Evolutionary conservation across 2,329 filamentous ascomycete genomes (phyloP).

Genomic region (Saccharata proteae): DNA sequence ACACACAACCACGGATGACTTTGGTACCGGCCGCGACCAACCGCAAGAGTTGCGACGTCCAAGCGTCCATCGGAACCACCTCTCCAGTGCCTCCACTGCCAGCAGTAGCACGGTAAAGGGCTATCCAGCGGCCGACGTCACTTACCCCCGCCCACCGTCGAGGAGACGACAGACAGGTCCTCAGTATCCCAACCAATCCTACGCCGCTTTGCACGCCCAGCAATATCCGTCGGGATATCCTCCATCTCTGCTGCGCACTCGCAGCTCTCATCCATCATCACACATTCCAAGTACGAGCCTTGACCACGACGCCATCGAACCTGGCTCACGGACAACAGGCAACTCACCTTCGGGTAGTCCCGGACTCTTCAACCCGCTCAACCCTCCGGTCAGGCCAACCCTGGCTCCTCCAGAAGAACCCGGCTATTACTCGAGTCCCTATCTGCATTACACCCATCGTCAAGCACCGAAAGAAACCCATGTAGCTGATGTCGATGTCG

Average conservation of each 20-base stretch:
- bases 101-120: constrained; percentile 31
- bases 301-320: constrained; percentile 21
- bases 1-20: constrained; percentile 6
- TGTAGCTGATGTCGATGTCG: constrained; percentile 80
- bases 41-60: constrained; percentile 25
- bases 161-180: no score
- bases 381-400: constrained; percentile 18
- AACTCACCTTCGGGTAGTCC: constrained; percentile 37
- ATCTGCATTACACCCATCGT: constrained; percentile 36
- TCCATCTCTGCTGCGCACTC: constrained; percentile 27
- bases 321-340: constrained; percentile 29
- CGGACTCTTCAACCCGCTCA: constrained; percentile 31
- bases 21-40: constrained; percentile 2
- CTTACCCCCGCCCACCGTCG: constrained; percentile 9
- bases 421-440: constrained; percentile 36
- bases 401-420: constrained; percentile 20
- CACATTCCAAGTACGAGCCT: constrained; percentile 21
- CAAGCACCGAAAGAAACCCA: constrained; percentile 56
- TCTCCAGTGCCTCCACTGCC: constrained; percentile 29
- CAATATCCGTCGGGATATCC: constrained; percentile 30
- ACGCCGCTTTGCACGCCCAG: constrained; percentile 36
- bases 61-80: constrained; percentile 24
- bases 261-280: constrained; percentile 30
- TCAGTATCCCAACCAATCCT: constrained; percentile 37
- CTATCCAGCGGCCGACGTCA: constrained; percentile 12